These are phyloP conservation scores for Paracorniculantispora psalliotae DNA, from an alignment of 2,329 filamentous ascomycete genomes.

Conservation along the genomic window DNA sequence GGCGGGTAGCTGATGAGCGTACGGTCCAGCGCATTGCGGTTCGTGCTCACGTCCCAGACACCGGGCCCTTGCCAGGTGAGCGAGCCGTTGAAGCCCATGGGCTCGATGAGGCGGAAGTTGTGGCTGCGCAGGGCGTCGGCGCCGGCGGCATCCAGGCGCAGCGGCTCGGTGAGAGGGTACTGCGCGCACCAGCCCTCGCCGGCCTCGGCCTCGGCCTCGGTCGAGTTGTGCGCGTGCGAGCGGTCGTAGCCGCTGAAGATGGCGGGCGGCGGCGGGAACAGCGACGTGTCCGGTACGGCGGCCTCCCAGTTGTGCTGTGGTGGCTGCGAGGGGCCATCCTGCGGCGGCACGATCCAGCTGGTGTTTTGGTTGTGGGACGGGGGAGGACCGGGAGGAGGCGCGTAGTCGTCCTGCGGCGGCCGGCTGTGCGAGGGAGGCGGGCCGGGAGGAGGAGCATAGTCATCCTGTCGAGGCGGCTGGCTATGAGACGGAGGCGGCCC, in stretches of 20 bases:
- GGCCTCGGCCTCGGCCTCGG: slow-evolving; percentile 55
- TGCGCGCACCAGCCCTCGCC: slow-evolving; percentile 61
- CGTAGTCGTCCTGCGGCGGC: slow-evolving; percentile 15
- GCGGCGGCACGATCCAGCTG: slow-evolving; percentile 20
- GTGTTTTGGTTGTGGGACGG: slow-evolving; percentile 21
- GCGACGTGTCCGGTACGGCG: slow-evolving; percentile 65
- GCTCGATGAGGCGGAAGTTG: slow-evolving; percentile 51
- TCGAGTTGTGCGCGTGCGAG: slow-evolving; percentile 66
- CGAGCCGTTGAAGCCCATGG: slow-evolving; percentile 42
- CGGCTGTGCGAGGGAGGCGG: slow-evolving; percentile 23
- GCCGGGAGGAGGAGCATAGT: slow-evolving; percentile 26
- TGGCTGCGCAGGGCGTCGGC: slow-evolving; percentile 43
- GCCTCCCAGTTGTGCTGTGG: slow-evolving; percentile 64
- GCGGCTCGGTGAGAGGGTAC: slow-evolving; percentile 54
- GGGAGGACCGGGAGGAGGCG: slow-evolving; percentile 33
- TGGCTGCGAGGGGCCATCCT: slow-evolving; percentile 19
- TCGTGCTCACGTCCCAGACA: slow-evolving; percentile 44
- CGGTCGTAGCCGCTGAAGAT: slow-evolving; percentile 58
- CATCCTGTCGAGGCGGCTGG: slow-evolving; percentile 12
- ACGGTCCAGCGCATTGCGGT: slow-evolving; percentile 49
- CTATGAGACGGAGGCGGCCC: slow-evolving; percentile 27
- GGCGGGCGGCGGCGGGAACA: slow-evolving; percentile 67
- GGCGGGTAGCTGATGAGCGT: slow-evolving; percentile 65
- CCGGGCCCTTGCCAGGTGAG: slow-evolving; percentile 44
- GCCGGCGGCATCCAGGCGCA: slow-evolving; percentile 42